These are phyloP conservation scores for Saccharomycopsis javanensis DNA, from an alignment of 805 yeast genomes.

Conservation along the genomic window DNA sequence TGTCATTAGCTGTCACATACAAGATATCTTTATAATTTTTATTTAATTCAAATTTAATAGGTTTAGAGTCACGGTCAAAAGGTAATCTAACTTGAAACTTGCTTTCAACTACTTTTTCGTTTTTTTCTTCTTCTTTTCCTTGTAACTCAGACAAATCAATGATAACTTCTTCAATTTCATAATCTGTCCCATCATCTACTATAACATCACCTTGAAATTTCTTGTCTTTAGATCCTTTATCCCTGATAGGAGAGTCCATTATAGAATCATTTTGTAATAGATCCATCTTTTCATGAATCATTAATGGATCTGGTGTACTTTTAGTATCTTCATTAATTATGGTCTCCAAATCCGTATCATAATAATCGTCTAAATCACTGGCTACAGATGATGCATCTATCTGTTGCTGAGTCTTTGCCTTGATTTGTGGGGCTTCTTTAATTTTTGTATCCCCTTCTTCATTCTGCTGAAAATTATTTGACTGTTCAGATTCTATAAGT, in stretches of 20 bases:
- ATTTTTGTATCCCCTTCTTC: conserved; percentile 1
- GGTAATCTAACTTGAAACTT: background rate
- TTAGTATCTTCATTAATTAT: background rate
- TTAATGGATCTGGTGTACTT: conserved; percentile 14
- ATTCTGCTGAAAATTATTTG: background rate
- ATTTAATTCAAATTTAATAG: conserved; percentile 3
- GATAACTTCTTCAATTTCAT: background rate
- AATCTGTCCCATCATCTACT: background rate
- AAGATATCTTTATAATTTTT: conserved; percentile 2
- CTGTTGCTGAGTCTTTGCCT: background rate
- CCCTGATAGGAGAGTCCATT: background rate
- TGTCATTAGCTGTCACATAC: background rate
- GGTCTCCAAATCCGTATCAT: background rate
- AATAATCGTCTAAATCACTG: background rate
- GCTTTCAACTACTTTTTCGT: background rate
- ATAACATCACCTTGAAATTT: background rate
- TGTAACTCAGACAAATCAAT: background rate
- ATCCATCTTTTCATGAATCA: conserved; percentile 4
- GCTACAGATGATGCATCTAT: background rate
- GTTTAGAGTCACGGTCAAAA: background rate
- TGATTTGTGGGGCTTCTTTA: conserved; percentile 15
- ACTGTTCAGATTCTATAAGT: conserved; percentile 1
- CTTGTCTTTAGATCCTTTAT: background rate
- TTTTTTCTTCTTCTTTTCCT: background rate
- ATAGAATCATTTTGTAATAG: background rate